These are phyloP conservation scores for Westerdykella sp. DNA, from an alignment of 2,329 filamentous ascomycete genomes.

Conservation along the genomic window DNA sequence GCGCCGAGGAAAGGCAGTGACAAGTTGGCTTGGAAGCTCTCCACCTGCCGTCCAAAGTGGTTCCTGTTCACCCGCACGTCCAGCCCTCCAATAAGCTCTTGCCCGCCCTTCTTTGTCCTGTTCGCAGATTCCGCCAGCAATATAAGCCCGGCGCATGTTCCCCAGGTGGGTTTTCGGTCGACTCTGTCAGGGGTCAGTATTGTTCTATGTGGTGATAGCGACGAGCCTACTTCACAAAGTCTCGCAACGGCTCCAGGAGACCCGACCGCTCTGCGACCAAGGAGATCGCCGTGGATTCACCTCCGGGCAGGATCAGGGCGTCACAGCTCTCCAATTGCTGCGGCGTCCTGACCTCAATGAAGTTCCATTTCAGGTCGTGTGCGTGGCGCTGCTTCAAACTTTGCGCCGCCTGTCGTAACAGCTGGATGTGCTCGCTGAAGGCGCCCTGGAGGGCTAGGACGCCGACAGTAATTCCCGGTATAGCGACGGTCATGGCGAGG, in stretches of 20 bases:
- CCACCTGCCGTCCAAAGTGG: constrained; percentile 87
- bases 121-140: constrained; percentile 83
- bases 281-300: constrained; percentile 90
- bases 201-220: neutral
- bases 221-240: constrained; percentile 79
- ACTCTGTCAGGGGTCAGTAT: constrained; percentile 46
- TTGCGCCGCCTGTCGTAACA: constrained; percentile 64
- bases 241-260: constrained; percentile 73
- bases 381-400: constrained; percentile 34
- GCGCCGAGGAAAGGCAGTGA: constrained; percentile 61
- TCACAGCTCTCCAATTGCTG: constrained; percentile 66
- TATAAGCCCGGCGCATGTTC: constrained; percentile 92
- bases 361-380: constrained; percentile 46
- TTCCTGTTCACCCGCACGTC: constrained; percentile 89
- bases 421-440: constrained; percentile 78
- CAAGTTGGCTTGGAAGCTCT: constrained; percentile 78
- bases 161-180: constrained; percentile 79
- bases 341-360: constrained; percentile 74
- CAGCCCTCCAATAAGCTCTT: constrained; percentile 87
- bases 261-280: constrained; percentile 77
- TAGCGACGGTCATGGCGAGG: constrained; percentile 21
- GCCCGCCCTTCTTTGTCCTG: constrained; percentile 80
- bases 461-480: constrained; percentile 48
- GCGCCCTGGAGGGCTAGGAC: constrained; percentile 81
- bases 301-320: constrained; percentile 83